Conservation (phyloP, 352 stramenopile genomes). For the Pythium aristosporum region DNA sequence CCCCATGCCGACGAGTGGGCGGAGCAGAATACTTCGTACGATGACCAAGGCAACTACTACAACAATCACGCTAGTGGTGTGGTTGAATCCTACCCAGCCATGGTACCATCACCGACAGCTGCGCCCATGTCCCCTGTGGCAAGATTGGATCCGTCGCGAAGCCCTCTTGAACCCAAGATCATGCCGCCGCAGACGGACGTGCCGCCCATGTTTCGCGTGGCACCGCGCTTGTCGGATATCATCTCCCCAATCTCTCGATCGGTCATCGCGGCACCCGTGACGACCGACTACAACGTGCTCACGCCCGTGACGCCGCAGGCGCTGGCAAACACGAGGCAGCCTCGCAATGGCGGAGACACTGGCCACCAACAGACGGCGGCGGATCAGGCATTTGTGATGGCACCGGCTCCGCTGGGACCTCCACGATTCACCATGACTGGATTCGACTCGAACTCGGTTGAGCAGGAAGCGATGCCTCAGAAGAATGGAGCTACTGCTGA, state of each 20-base stretch:
- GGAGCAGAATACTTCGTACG: too few relatives aligned
- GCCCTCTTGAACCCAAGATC: background rate
- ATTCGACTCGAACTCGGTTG: background rate
- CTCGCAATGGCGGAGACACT: background rate
- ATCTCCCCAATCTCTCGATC: slow-evolving; percentile 21
- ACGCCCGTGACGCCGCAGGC: slow-evolving; percentile 20
- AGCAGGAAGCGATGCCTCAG: background rate
- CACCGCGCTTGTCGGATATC: slow-evolving; percentile 24
- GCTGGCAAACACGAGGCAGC: slow-evolving; percentile 3
- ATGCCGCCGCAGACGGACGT: slow-evolving; percentile 2
- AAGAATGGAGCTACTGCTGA: background rate
- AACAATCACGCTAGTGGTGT: background rate
- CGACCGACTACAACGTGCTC: slow-evolving; percentile 22
- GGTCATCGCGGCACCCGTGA: background rate
- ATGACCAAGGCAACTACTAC: background rate
- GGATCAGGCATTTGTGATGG: slow-evolving; percentile 14
- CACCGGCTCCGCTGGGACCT: slow-evolving; percentile 11
- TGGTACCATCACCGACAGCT: background rate
- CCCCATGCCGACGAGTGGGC: too few relatives aligned
- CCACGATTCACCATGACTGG: slow-evolving; percentile 23
- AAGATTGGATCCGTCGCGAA: slow-evolving; percentile 6
- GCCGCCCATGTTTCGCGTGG: slow-evolving; percentile 21
- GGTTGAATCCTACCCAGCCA: background rate
- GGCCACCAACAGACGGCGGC: background rate
- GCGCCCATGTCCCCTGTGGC: slow-evolving; percentile 17